Conservation (phyloP, 495 filamentous ascomycete genomes). For the Niebla homalea region DNA sequence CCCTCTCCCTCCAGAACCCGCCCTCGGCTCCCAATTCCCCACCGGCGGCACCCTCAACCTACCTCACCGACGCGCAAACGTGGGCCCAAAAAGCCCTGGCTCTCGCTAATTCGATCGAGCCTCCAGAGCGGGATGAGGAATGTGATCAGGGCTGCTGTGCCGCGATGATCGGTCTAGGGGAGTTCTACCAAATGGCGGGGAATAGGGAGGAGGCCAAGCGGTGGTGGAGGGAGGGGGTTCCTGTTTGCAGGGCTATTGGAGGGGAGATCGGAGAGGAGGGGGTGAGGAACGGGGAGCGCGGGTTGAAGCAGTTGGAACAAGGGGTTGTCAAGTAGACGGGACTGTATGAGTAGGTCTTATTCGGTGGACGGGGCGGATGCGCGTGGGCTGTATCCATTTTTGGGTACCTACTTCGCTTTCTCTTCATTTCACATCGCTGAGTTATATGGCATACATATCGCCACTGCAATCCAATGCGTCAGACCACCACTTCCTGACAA, state of each 20-base stretch:
- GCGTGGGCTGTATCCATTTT: no score
- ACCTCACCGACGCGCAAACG: constrained; percentile 31
- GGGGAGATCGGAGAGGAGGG: constrained; percentile 57
- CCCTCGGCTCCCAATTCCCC: background rate
- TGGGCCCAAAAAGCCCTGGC: constrained; percentile 69
- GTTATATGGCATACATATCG: no score
- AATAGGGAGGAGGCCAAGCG: constrained; percentile 48
- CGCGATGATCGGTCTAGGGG: constrained; percentile 75
- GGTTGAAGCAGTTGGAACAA: constrained; percentile 35
- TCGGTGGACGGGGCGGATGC: no score
- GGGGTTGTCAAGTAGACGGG: background rate
- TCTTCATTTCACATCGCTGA: no score
- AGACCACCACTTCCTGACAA: background rate
- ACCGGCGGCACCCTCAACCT: constrained; percentile 2
- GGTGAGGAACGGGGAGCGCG: constrained; percentile 42
- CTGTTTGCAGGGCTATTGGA: constrained; percentile 46
- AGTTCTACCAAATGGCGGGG: constrained; percentile 61
- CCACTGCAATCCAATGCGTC: no score
- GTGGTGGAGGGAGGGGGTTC: constrained; percentile 50
- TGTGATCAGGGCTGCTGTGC: constrained; percentile 78
- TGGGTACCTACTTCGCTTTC: no score
- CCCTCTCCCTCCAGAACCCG: constrained; percentile 3
- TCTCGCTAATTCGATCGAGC: constrained; percentile 40
- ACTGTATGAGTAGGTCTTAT: no score
- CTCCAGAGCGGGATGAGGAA: constrained; percentile 54